phyloP scores from a whole-genome alignment of 2,329 filamentous ascomycete species.

The Pseudocercospora fijiensis region DNA sequence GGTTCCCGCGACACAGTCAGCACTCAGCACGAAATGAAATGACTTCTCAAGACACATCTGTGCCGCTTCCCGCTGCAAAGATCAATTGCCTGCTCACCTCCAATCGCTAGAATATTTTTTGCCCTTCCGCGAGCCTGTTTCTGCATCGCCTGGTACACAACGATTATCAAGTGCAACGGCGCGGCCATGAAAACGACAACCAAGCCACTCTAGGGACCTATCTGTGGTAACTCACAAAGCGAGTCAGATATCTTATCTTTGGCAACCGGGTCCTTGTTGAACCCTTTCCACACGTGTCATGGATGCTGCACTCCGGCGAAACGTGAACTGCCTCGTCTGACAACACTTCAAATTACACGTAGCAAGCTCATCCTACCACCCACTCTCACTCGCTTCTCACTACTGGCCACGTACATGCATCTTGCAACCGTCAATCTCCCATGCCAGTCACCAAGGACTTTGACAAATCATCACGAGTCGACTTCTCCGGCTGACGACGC shows the following conservation, averaged over 20 bases:
- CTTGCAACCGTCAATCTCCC: neutral
- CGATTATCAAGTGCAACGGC: neutral
- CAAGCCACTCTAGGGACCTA: neutral
- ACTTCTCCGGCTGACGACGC: neutral
- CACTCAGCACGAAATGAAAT: no score
- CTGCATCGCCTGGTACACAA: neutral
- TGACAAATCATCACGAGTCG: neutral
- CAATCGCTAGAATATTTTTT: neutral
- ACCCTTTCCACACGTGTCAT: slow-evolving; percentile 1
- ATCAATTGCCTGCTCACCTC: neutral
- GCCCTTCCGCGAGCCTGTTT: neutral
- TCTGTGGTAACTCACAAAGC: neutral
- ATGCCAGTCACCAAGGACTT: neutral
- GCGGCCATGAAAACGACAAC: neutral
- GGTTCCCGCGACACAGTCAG: no score
- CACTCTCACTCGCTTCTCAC: no score
- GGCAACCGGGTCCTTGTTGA: neutral
- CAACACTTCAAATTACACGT: neutral
- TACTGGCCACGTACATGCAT: neutral
- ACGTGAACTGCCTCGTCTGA: neutral
- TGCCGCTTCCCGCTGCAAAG: neutral
- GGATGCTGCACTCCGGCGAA: neutral
- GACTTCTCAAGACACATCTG: no score
- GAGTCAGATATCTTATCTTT: neutral
- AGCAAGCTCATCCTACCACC: neutral